Base-by-base conservation (phyloP, 208 protist species). In the Lotmaria passim region DNA sequence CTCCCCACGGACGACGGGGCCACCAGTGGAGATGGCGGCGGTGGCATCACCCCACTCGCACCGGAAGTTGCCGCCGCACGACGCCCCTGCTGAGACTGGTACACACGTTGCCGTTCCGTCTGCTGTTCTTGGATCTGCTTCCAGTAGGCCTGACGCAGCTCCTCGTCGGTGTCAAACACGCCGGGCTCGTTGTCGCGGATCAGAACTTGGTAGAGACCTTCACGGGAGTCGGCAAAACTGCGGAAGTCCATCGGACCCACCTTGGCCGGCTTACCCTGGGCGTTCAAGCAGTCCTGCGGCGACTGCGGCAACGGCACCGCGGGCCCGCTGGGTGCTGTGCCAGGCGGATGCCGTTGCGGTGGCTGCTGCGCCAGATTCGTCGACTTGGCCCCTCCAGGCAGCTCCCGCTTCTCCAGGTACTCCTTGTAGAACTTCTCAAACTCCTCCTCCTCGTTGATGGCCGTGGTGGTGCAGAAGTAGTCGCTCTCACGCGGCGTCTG, bases 121-220 rank as follows among this genome's bases (percentile, higher is more conserved):
- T 69, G 73, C 46, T 87, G 73, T 24, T 75, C 36, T 44, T 68
- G 55, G 44, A 89, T 36, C 70, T 90, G 82, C 34, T 48, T 57
- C 56, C 62, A 61, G 74, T 93, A 93, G 17, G 74, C 66, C 67
- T 82, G 67, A 5, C 88, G 73, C 52, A 93, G 66, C 61, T 76
- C 81, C 69, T 71, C 81, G 50, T 93, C 85, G 0, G 88, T 91
- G 6, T 82, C 76, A 70, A 75, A 89, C 53, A 93, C 52, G 34
- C 83, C 83, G n/a, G 55, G 68, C 17, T 91, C 88, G 53, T 83
- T 93, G 39, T 91, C 85, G 38, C 36, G 41, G 50, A 93, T 77
- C 17, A 93, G 69, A 2, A 85, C 26, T 21, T 86, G 71, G 52
- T 93, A 93, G 3, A 93, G 78, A n/a, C 88, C 85, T 47, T 91